Evolutionary conservation across 768 basidiomycete genomes (phyloP), one percentile per base, ranked within the genome.

Genomic region (Leccinum pellstonianum): DNA sequence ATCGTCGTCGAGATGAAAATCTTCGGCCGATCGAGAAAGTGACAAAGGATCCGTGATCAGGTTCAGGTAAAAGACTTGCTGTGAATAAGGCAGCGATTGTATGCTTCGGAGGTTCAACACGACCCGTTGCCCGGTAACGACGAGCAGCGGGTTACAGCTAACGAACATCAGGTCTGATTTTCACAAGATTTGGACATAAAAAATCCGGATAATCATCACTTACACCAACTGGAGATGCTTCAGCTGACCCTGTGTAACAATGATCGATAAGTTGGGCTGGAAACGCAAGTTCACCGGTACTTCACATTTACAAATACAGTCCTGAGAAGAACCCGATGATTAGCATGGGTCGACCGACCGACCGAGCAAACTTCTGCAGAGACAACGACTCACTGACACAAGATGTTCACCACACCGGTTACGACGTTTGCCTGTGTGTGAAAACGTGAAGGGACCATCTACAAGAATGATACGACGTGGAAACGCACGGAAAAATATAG

Each of bases 61-160:
- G 15, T 49, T 27, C 3, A 23, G 23, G 48, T 27, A 15, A 25
- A 27, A 19, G 17, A 15, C 38, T 27, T 47, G 21, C 17, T 41
- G 38, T 41, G 38, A 41, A 41, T 8, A 41, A 1, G 38, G 17
- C 38, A 41, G 8, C 8, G 38, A n/a, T 41, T 41, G 38, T 17
- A 41, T 41, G 38, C 38, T 41, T n/a, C 60, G 55, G 21, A 66
- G 59, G 38, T 67, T 67, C 17, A 67, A 57, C 15, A 67, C 59
- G 5, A 56, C 50, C 6, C 66, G 67, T 41, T 68, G 66, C 12
- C 66, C 66, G 3, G 33, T 19, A 9, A 63, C 29, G 11, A 41
- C 14, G 21, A 68, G 54, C 1, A 69, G 5, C 3, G 67, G 67
- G 19, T 47, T 5, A 54, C 4, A 15, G 54, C 37, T 29, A 50